Conservation (phyloP, 345 rosid species). For the Heritiera fomes region DNA sequence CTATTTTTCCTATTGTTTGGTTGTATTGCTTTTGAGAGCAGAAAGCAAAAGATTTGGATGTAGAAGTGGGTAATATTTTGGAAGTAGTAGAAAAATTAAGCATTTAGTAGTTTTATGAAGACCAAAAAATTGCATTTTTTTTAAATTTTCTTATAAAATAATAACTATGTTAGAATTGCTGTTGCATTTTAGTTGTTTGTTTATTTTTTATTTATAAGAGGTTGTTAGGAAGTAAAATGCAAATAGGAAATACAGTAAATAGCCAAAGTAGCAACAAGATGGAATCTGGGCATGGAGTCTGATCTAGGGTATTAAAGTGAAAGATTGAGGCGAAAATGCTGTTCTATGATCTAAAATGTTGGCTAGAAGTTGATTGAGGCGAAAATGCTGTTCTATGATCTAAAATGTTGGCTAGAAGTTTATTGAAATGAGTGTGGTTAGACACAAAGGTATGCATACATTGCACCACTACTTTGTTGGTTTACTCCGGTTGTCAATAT, state of each 20-base stretch:
- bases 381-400: background rate
- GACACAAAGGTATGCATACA: background rate
- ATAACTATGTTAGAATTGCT: slow-evolving; percentile 1
- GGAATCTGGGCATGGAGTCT: background rate
- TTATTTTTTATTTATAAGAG: background rate
- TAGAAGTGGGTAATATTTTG: background rate
- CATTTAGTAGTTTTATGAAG: background rate
- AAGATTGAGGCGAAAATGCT: background rate
- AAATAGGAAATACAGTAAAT: background rate
- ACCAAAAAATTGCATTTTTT: background rate
- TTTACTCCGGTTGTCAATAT: background rate
- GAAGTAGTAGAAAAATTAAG: background rate
- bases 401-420: background rate
- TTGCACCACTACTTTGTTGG: background rate
- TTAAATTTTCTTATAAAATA: background rate
- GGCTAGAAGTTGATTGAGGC: background rate
- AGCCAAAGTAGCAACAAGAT: background rate
- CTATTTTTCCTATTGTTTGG: background rate
- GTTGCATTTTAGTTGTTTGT: background rate
- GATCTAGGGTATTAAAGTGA: background rate
- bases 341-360: background rate
- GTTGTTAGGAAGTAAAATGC: background rate
- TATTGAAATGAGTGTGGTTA: background rate
- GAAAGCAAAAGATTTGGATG: background rate
- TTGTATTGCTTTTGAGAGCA: background rate